Base-by-base conservation (phyloP, 1,139 yeast genomes). In the Kodamaea anthophila region DNA sequence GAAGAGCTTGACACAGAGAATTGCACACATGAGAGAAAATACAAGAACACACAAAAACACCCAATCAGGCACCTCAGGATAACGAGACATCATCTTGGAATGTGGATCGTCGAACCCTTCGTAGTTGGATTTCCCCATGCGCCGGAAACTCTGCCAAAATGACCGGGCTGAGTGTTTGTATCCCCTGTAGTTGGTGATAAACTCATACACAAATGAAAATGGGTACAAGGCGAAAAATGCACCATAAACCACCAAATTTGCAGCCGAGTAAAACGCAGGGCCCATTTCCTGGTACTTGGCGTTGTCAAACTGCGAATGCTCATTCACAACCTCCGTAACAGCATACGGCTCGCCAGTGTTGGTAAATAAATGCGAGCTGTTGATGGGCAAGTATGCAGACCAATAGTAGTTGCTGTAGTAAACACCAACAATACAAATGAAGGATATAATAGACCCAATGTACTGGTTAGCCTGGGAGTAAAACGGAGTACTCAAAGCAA, bases 181-280 rank as follows among this genome's bases (percentile, higher is more conserved):
- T 3, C 31, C 23, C 9, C 30, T 30, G 26, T 33, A 27, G 18
- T 42, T 33, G 15, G 31, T 25, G 5, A 25, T 25, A 8, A 32
- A 18, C 28, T 39, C 45, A 23, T 36, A 43, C 8, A 40, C 13
- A 13, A 42, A 22, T 4, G 37, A 35, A 29, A 43, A 42, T 1
- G 51, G 50, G 28, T 43, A 46, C 13, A 43, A 9, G 8, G 43
- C 42, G 22, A 46, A 40, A 14, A 39, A 40, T 3, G 47, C 37
- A 5, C 47, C 48, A 26, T 42, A 46, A 3, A 30, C 30, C 10
- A 46, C 42, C 38, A 46, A 37, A 25, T 37, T 38, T 5, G 57
- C 65, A 5, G 67, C 66, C 1, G 62, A 40, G 33, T 59, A 61
- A 39, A 50, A 62, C 29, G 68, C 65, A 2, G 76, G 77, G 1